These are phyloP conservation scores for Penicillium sp. DNA, from an alignment of 2,329 filamentous ascomycete genomes.

Conservation along the genomic window DNA sequence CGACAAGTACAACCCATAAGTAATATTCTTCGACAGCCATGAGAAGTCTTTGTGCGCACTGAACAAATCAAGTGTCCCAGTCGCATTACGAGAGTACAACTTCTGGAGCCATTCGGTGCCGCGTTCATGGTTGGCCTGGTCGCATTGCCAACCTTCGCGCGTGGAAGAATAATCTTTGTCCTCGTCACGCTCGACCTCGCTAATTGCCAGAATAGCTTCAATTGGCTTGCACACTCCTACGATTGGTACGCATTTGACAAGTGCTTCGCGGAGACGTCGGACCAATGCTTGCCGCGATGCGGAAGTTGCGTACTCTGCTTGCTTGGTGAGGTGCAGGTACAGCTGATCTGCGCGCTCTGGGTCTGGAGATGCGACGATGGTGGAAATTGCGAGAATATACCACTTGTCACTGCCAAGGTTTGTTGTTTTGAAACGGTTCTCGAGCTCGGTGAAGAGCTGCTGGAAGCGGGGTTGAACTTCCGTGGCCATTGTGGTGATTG, in stretches of 20 bases:
- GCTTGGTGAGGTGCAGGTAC: conserved; percentile 57
- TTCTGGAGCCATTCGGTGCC: conserved; percentile 59
- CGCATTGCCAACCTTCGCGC: conserved; percentile 61
- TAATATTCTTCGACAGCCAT: conserved; percentile 72
- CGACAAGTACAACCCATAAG: conserved; percentile 61
- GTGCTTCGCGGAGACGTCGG: conserved; percentile 54
- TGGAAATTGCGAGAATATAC: conserved; percentile 42
- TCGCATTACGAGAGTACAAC: conserved; percentile 56
- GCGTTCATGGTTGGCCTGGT: conserved; percentile 56
- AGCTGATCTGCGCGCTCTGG: conserved; percentile 56
- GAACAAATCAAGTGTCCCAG: conserved; percentile 34
- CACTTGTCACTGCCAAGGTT: conserved; percentile 31
- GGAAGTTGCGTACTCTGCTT: conserved; percentile 46
- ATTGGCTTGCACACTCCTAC: conserved; percentile 66
- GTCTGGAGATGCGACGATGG: conserved; percentile 54
- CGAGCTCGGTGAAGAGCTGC: conserved; percentile 32
- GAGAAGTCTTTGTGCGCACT: conserved; percentile 55
- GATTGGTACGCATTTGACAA: conserved; percentile 61
- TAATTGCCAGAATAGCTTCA: conserved; percentile 61
- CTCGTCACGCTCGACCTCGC: conserved; percentile 53
- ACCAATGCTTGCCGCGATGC: conserved; percentile 36
- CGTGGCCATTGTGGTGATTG: conserved; percentile 17
- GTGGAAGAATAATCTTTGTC: conserved; percentile 60
- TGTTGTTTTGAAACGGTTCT: conserved; percentile 31
- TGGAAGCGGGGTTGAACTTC: conserved; percentile 29